phyloP scores from a whole-genome alignment of 2,329 filamentous ascomycete species.

The Penicillium olsonii region DNA sequence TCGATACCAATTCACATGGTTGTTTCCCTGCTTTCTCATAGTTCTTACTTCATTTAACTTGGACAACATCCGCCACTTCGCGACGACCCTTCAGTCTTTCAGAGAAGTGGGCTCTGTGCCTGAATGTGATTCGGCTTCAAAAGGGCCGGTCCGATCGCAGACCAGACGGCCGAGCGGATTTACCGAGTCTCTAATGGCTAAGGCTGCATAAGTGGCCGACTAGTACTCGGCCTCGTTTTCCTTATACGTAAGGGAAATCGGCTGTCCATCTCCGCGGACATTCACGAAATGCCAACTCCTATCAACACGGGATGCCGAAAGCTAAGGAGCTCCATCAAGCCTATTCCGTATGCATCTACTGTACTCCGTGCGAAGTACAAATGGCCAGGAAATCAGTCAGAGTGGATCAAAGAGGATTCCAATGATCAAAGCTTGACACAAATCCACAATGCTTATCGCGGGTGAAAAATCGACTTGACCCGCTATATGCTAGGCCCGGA shows the following conservation, averaged over 20 bases:
- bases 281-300: neutral
- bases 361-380: no score
- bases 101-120: no score
- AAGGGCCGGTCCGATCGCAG: neutral
- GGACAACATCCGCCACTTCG: no score
- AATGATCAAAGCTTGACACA: slow-evolving; percentile 8
- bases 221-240: neutral
- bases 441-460: slow-evolving; percentile 3
- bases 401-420: neutral
- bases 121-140: neutral
- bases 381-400: neutral
- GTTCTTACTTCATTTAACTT: no score
- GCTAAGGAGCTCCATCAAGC: no score
- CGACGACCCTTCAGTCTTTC: no score
- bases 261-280: neutral
- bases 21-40: no score
- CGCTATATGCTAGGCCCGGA: neutral
- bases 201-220: neutral
- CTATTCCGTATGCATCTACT: no score
- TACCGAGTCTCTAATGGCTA: neutral
- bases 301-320: neutral
- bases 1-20: no score
- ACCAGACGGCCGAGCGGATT: neutral
- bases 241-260: neutral
- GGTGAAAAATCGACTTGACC: neutral